Base-by-base conservation (phyloP, 2,329 filamentous ascomycete species). In the Fusarium sp. region DNA sequence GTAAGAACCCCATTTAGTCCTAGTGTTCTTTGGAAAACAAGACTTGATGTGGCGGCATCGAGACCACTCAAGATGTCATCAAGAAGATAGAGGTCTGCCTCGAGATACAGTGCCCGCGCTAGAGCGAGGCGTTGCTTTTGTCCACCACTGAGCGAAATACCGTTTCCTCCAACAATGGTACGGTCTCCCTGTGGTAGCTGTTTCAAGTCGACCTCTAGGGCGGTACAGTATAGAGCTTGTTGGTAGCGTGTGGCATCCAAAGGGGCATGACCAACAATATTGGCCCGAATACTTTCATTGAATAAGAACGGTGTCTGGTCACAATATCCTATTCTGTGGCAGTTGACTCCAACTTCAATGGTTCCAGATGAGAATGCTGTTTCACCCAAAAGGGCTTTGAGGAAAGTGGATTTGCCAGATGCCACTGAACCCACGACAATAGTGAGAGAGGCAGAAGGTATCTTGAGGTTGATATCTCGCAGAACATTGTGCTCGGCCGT, bases 51-150 rank as follows among this genome's bases (percentile, higher is more conserved):
- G 20, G 42, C 10, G 4, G 35, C 35, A 32, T 61, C 59, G 18
- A 61, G 20, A 12, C 50, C 50, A 27, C 59, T 61, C 8, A 61
- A 17, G 8, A 61, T 30, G n/a, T 61, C 59, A 9, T 61, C 59
- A 32, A 61, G 9, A 26, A 61, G 33, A 13, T 40, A 37, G 2
- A 64, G 27, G 6, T 59, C 38, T 18, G 54, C 30, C 20, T 59
- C 46, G 3, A 59, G 54, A 17, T 64, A 64, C 1, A 64, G 27
- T 2, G 60, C 46, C 6, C 60, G 32, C 17, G 60, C 60, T 8
- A 64, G n/a, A n/a, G 46, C 27, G 6, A 64, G 17, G 14, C 60
- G 54, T 14, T 64, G 54, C 14, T 42, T 64, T 26, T 64, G 60
- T 15, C 60, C 60, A 12, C 60, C 60, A 30, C 54, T 59, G 2